A percentile compares a stretch with the other conserved stretches of the same genome.
These are phyloP conservation scores for Globisporangium apiculatum DNA, from an alignment of 352 stramenopile genomes.

Conservation along the genomic window DNA sequence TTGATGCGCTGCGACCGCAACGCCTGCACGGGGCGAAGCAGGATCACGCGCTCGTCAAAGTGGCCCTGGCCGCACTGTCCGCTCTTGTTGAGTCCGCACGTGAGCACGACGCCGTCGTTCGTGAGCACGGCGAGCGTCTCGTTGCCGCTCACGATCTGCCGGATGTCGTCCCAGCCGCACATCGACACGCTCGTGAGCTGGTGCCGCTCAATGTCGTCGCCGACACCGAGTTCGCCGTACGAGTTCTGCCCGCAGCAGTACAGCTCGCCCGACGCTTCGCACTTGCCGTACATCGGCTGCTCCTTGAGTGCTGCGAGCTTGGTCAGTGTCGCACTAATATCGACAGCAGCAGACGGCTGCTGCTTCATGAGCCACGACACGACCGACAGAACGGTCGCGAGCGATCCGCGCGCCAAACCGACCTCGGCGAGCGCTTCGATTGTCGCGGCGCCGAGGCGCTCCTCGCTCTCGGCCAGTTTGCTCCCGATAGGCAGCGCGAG, in stretches of 20 bases:
- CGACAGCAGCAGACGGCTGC: slow-evolving; percentile 26
- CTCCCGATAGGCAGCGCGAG: slow-evolving; percentile 21
- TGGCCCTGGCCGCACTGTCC: slow-evolving; percentile 84
- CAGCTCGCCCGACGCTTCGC: slow-evolving; percentile 74
- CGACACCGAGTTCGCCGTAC: slow-evolving; percentile 81
- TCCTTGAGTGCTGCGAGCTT: slow-evolving; percentile 80
- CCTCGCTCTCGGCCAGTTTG: slow-evolving; percentile 18
- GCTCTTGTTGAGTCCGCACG: slow-evolving; percentile 84
- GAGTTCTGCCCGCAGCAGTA: slow-evolving; percentile 87
- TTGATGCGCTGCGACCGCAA: slow-evolving; percentile 73
- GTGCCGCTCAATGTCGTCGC: slow-evolving; percentile 80
- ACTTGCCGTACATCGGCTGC: slow-evolving; percentile 83
- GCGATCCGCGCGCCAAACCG: slow-evolving; percentile 57
- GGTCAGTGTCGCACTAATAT: slow-evolving; percentile 42
- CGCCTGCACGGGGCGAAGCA: slow-evolving; percentile 68
- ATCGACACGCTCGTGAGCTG: slow-evolving; percentile 70
- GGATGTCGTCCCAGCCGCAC: slow-evolving; percentile 79
- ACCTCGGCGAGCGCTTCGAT: slow-evolving; percentile 76
- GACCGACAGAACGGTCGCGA: slow-evolving; percentile 64
- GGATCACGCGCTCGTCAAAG: slow-evolving; percentile 84
- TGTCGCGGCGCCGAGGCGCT: slow-evolving; percentile 32
- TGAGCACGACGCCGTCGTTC: slow-evolving; percentile 73
- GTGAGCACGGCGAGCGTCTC: slow-evolving; percentile 79
- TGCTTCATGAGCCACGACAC: slow-evolving; percentile 71
- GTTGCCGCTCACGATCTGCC: slow-evolving; percentile 78